Base-by-base conservation (phyloP, 2,329 filamentous ascomycete species). In the Pyrenophora tritici-repentis region DNA sequence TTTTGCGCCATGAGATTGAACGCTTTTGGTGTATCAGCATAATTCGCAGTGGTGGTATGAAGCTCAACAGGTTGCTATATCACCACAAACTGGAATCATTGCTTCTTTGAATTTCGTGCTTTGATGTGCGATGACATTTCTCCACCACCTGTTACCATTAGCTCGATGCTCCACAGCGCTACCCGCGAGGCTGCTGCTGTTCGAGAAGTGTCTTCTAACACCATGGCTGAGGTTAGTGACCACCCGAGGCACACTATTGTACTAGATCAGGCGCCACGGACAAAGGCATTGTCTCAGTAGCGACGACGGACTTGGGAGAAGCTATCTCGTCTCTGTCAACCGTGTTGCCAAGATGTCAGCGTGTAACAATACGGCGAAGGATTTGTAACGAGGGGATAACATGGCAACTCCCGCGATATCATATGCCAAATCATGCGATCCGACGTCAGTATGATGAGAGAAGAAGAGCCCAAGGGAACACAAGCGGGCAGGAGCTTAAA, bases 261-360 rank as follows among this genome's bases (percentile, higher is more conserved):
- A 29, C 26, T 29, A 29, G 10, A 29, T 29, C 26, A 13, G 26
- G 41, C 41, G 13, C 17, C n/a, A 16, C 24, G 6, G 22, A 14
- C 10, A 32, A 35, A 29, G 26, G 10, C 26, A 12, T 29, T 29
- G 9, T 29, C 26, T 29, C 9, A 29, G 26, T 29, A 13, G 10
- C 26, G 26, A 29, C 10, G 26, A 29, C 10, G 26, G 10, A 10
- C 26, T 29, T 13, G 10, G 9, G 10, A 4, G 26, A 29, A 13
- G 26, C 7, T 9, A 29, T 29, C 10, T 12, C 16, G 26, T 12
- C 29, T 10, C 33, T 38, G 22, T 38, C 33, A 45, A 20, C 26
- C 16, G 42, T 45, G 26, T 45, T 22, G 42, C 42, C 34, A 38
- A 45, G 42, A 34, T 37, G 42, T 45, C 42, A 37, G 26, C 16